phyloP scores from a whole-genome alignment of 73 alveolate genomes.

The Paramecium sexaurelia region DNA sequence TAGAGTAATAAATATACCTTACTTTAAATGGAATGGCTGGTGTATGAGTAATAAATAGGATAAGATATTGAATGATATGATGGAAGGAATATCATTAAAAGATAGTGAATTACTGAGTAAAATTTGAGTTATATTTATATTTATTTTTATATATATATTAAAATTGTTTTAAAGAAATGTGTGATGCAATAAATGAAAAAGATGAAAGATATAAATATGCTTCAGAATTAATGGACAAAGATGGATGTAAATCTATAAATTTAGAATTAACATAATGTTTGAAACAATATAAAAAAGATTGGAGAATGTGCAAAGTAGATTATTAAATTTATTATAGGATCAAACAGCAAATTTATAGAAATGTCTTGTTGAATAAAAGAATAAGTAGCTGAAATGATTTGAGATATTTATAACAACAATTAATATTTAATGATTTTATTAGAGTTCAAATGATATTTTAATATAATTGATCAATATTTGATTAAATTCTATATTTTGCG shows the following conservation, averaged over 20 bases:
- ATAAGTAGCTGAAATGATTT: not conserved
- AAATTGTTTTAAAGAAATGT: not conserved
- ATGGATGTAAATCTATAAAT: slow-evolving; percentile 7
- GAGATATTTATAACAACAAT: not conserved
- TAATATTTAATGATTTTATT: not conserved
- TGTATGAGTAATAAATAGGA: not conserved
- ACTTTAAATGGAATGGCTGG: slow-evolving; percentile 32
- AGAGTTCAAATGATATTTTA: too few relatives aligned
- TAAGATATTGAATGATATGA: not conserved
- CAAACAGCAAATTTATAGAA: not conserved
- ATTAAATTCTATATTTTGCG: not conserved
- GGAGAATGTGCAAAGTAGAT: slow-evolving; percentile 33
- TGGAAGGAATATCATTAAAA: not conserved
- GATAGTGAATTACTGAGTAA: slow-evolving; percentile 5
- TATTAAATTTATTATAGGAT: not conserved
- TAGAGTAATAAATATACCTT: slow-evolving; percentile 19
- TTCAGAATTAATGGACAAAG: not conserved
- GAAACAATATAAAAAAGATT: not conserved
- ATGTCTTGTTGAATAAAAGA: not conserved
- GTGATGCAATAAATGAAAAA: not conserved
- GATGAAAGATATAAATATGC: slow-evolving; percentile 36
- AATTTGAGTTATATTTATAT: not conserved
- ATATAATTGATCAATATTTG: not conserved
- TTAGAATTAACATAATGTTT: not conserved
- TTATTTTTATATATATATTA: not conserved